A percentile compares a stretch with the other conserved stretches of the same genome.
phyloP scores from a whole-genome alignment of 441 rosid genomes.

The Populus hybrid region DNA sequence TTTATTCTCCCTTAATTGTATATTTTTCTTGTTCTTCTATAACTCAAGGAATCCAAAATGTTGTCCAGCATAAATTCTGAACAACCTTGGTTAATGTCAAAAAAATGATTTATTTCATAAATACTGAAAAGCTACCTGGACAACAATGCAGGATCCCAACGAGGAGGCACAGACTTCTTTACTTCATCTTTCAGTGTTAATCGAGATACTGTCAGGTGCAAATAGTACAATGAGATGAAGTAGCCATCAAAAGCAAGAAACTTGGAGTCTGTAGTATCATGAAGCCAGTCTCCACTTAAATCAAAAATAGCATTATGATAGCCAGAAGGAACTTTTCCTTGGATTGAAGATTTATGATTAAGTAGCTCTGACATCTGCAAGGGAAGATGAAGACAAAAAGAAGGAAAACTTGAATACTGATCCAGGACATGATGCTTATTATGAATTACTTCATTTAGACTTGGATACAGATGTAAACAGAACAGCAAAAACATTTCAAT shows the following conservation, averaged over 20 bases:
- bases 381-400: neutral
- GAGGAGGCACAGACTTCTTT: slow-evolving; percentile 58
- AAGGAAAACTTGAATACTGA: neutral
- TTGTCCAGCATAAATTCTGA: neutral
- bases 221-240: slow-evolving; percentile 65
- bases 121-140: slow-evolving; percentile 47
- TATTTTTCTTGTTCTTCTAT: neutral
- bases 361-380: slow-evolving; percentile 75
- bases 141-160: slow-evolving; percentile 64
- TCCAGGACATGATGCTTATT: neutral
- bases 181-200: slow-evolving; percentile 52
- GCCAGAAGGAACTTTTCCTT: slow-evolving; percentile 78
- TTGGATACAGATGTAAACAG: slow-evolving; percentile 1
- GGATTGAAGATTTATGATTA: slow-evolving; percentile 60
- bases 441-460: neutral
- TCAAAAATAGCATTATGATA: slow-evolving; percentile 60
- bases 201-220: slow-evolving; percentile 65
- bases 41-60: neutral
- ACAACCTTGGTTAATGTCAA: neutral
- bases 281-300: slow-evolving; percentile 65
- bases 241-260: slow-evolving; percentile 75
- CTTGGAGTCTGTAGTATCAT: slow-evolving; percentile 55
- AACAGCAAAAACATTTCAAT: neutral
- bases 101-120: neutral
- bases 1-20: neutral